These are phyloP conservation scores for Exobasidium cylindrosporum DNA, from an alignment of 1,284 basidiomycete species.

Conservation along the genomic window DNA sequence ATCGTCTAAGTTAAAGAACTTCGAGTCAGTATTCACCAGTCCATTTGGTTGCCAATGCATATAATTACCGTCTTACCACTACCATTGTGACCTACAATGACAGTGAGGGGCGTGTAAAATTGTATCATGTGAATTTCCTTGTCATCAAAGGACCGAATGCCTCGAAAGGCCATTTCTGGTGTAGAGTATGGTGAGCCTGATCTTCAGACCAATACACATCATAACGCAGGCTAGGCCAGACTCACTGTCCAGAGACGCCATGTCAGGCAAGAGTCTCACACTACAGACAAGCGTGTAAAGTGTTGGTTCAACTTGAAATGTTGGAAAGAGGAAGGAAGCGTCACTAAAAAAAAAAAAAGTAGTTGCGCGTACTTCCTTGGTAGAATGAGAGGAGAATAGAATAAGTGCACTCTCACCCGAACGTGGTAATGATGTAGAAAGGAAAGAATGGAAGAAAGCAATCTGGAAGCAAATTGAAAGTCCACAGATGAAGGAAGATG, in stretches of 20 bases:
- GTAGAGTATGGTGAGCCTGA: not conserved
- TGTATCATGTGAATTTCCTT: conserved; percentile 91
- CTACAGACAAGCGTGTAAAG: not conserved
- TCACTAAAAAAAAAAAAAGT: too few species aligned
- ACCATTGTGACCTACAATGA: conserved; percentile 98
- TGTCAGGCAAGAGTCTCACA: conserved; percentile 8
- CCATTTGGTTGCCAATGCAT: not conserved
- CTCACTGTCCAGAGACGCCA: conserved; percentile 50
- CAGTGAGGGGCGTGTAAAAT: conserved; percentile 94
- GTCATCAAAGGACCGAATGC: conserved; percentile 63
- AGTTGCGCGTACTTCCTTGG: too few species aligned
- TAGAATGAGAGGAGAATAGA: too few species aligned
- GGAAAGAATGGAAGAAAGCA: too few species aligned
- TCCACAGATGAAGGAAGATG: too few species aligned
- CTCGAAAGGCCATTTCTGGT: conserved; percentile 53
- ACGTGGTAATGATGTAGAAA: too few species aligned
- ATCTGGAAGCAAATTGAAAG: too few species aligned
- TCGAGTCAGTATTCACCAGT: not conserved
- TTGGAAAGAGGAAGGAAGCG: too few species aligned
- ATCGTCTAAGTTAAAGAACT: conserved; percentile 64
- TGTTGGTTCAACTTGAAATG: too few species aligned
- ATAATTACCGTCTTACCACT: conserved; percentile 80
- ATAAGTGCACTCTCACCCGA: too few species aligned
- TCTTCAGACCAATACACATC: not conserved
- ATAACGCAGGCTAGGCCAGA: conserved; percentile 1